Base-by-base conservation (phyloP, 495 filamentous ascomycete species). In the Pseudevernia furfuracea region DNA sequence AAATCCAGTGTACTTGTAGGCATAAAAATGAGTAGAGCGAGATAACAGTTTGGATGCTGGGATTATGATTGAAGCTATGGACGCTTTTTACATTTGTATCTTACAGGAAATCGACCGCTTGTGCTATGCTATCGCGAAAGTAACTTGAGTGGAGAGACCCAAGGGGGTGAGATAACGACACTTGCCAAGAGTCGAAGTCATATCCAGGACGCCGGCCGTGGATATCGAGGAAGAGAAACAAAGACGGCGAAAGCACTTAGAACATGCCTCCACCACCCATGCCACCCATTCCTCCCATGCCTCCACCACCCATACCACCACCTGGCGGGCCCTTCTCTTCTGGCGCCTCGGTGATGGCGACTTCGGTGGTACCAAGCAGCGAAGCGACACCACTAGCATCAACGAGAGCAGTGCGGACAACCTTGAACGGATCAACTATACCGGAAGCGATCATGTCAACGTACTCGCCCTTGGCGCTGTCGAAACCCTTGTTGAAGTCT, bases 391-490 rank as follows among this genome's bases (percentile, higher is more conserved):
- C 94, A 75, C 87, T 90, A 72, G 94, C 94, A 76, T 98, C 94
- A 73, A 92, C 83, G 43, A 98, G 85, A 62, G 89, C 91, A 66
- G 93, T 98, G 69, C 94, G 91, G 72, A 98, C 94, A 67, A 98
- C 94, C 89, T 98, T 98, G 83, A 98, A 87, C 57, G 94, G 94
- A 74, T 98, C 94, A 70, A 98, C 88, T 76, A 98, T 97, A 87
- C 94, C 94, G 64, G 89, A 83, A 67, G 85, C 75, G 75, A 98
- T 96, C 94, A 98, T 97, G 81, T 98, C 92, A 68, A 97, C 90
- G 78, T 96, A 97, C 80, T 96, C 90, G 77, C 93, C 89, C 82
- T 91, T 96, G 73, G 90, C 78, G 80, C 90, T 93, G 83, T 98
- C 89, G 80, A 86, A 98, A 68, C 94, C 94, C 80, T 89, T 92